phyloP scores from a whole-genome alignment of 208 protist species.

The Trypanosomatidae sp. region DNA sequence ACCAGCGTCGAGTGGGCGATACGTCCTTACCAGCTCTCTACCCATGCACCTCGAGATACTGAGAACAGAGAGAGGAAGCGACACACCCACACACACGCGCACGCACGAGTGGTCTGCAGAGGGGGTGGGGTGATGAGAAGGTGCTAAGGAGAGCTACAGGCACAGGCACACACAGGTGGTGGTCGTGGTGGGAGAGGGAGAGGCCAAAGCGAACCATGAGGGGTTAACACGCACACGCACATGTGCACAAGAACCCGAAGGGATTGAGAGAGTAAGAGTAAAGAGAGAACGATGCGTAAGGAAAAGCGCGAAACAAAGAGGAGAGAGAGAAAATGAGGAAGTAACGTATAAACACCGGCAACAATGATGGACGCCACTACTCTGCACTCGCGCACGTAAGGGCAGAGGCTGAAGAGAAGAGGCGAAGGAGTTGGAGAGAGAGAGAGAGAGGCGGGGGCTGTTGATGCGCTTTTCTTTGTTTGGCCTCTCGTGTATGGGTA shows the following conservation, averaged over 20 bases:
- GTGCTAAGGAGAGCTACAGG: not conserved
- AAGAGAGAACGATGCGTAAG: not conserved
- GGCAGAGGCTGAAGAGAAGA: not conserved
- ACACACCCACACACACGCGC: not conserved
- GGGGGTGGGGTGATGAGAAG: not conserved
- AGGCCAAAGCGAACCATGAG: not conserved
- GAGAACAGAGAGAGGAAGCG: not conserved
- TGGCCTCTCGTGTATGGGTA: not conserved
- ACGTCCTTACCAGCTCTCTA: not conserved
- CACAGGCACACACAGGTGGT: not conserved
- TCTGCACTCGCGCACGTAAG: not conserved
- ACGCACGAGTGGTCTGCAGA: not conserved
- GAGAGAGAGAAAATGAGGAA: not conserved
- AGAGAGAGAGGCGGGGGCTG: not conserved
- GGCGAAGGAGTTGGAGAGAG: not conserved
- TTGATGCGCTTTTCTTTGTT: no score
- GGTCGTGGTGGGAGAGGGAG: not conserved
- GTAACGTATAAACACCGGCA: not conserved
- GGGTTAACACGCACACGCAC: not conserved
- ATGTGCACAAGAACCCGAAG: not conserved
- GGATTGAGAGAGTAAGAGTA: conserved; percentile 1
- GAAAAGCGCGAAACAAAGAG: not conserved
- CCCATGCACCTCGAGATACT: not conserved
- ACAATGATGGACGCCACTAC: not conserved
- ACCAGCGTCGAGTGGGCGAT: not conserved